A percentile compares a stretch with the other conserved stretches of the same genome.
Conservation (phyloP, 2,329 filamentous ascomycete genomes). For the Colletotrichum agaves region DNA sequence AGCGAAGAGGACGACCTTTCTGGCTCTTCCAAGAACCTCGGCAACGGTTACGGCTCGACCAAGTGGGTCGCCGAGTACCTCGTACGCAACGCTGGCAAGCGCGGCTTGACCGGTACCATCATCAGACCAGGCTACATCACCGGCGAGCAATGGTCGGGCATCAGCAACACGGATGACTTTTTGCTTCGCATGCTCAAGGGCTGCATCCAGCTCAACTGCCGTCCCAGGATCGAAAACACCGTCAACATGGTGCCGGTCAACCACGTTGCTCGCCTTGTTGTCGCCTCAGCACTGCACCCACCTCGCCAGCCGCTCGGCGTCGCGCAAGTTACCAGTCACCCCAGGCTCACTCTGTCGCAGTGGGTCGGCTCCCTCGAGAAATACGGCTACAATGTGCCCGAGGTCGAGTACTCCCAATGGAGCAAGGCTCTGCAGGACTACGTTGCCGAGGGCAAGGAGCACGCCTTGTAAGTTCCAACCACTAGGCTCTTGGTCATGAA, state of each 20-base stretch:
- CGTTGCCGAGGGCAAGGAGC: constrained; percentile 68
- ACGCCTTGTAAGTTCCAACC: constrained; percentile 40
- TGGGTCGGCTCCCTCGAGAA: constrained; percentile 76
- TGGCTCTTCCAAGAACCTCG: constrained; percentile 80
- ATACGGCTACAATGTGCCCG: constrained; percentile 78
- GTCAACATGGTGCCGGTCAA: constrained; percentile 90
- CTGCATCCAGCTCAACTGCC: constrained; percentile 79
- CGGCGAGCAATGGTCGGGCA: constrained; percentile 76
- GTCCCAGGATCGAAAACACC: constrained; percentile 84
- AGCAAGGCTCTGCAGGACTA: constrained; percentile 73
- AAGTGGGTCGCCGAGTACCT: constrained; percentile 82
- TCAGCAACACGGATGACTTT: constrained; percentile 88
- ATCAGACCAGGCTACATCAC: constrained; percentile 88
- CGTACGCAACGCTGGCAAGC: constrained; percentile 79
- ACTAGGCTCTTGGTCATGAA: not conserved
- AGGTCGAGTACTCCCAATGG: constrained; percentile 77
- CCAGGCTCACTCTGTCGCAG: constrained; percentile 80
- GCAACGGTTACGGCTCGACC: constrained; percentile 89
- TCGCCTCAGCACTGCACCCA: constrained; percentile 76
- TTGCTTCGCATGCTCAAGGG: constrained; percentile 87
- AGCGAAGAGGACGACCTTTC: constrained; percentile 77
- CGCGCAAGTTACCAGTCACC: constrained; percentile 82
- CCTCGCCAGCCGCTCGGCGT: constrained; percentile 61
- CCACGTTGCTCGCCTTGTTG: constrained; percentile 84
- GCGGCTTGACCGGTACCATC: constrained; percentile 80